A percentile compares a stretch with the other conserved stretches of the same genome.
Conservation (phyloP, 2,329 filamentous ascomycete species). For the Tolypocladium tropicale region DNA sequence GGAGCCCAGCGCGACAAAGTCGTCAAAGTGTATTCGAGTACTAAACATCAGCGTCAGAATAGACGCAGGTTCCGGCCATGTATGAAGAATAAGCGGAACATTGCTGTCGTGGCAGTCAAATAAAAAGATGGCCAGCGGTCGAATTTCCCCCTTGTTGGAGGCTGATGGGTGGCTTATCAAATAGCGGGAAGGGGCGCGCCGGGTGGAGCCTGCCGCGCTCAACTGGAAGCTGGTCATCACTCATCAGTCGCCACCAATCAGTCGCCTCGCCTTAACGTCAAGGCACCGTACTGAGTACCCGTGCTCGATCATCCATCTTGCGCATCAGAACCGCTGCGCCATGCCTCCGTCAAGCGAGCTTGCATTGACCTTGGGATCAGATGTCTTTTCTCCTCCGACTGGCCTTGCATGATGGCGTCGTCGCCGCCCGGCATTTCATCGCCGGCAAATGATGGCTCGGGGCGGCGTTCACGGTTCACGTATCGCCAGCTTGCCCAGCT, state of each 20-base stretch:
- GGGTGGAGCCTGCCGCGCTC: neutral
- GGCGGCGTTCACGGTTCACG: slow-evolving; percentile 62
- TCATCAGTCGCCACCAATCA: neutral
- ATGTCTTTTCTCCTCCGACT: neutral
- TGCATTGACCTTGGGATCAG: neutral
- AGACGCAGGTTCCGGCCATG: too few relatives aligned
- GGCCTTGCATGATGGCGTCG: neutral
- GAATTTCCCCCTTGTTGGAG: neutral
- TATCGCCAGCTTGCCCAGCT: slow-evolving; percentile 74
- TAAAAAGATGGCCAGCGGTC: too few relatives aligned
- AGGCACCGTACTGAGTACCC: too few relatives aligned
- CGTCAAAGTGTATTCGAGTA: too few relatives aligned
- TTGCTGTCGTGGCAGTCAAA: too few relatives aligned
- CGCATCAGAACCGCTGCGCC: neutral
- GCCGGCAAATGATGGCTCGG: slow-evolving; percentile 11
- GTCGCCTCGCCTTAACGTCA: too few relatives aligned
- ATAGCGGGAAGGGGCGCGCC: neutral
- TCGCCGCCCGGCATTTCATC: slow-evolving; percentile 13
- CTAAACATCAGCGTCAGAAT: too few relatives aligned
- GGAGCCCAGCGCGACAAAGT: too few relatives aligned
- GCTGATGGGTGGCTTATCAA: neutral
- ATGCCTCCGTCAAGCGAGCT: neutral
- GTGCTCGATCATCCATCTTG: too few relatives aligned
- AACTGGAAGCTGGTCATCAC: neutral
- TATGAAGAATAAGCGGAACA: too few relatives aligned